These are phyloP conservation scores for Verbena officinalis DNA, from an alignment of 257 asterid genomes.

Conservation along the genomic window DNA sequence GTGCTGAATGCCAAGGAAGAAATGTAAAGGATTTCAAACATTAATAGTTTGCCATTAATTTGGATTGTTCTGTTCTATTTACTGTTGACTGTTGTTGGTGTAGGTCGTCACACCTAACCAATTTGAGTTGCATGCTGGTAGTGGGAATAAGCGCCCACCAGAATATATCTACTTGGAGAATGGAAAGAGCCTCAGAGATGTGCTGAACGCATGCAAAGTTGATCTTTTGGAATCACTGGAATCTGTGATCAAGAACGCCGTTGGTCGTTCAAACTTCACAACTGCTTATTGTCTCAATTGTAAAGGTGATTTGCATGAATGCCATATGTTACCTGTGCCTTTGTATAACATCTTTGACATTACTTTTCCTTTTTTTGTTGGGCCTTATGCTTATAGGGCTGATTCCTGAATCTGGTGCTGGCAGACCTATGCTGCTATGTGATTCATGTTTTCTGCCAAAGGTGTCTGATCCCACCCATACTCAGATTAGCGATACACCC, in stretches of 20 bases:
- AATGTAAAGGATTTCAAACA: conserved; percentile 44
- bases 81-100: conserved; percentile 31
- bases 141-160: conserved; percentile 79
- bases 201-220: conserved; percentile 68
- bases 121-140: conserved; percentile 81
- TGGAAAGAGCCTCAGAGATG: conserved; percentile 73
- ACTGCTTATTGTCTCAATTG: conserved; percentile 55
- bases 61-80: conserved; percentile 20
- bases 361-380: neutral
- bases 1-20: conserved; percentile 66
- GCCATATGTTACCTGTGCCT: conserved; percentile 17
- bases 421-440: conserved; percentile 55
- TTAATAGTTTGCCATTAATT: conserved; percentile 4
- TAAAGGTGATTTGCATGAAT: conserved; percentile 52
- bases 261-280: conserved; percentile 47
- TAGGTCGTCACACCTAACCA: conserved; percentile 81
- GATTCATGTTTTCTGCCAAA: conserved; percentile 47
- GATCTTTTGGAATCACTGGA: conserved; percentile 56
- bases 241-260: conserved; percentile 49
- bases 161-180: conserved; percentile 77
- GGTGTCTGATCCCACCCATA: conserved; percentile 41
- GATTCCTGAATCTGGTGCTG: conserved; percentile 50
- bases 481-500: conserved; percentile 40
- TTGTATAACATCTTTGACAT: conserved; percentile 8
- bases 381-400: conserved; percentile 39